A percentile compares a stretch with the other conserved stretches of the same genome.
phyloP scores from a whole-genome alignment of 169 alveolate genomes.

The Eimeria zaria region DNA sequence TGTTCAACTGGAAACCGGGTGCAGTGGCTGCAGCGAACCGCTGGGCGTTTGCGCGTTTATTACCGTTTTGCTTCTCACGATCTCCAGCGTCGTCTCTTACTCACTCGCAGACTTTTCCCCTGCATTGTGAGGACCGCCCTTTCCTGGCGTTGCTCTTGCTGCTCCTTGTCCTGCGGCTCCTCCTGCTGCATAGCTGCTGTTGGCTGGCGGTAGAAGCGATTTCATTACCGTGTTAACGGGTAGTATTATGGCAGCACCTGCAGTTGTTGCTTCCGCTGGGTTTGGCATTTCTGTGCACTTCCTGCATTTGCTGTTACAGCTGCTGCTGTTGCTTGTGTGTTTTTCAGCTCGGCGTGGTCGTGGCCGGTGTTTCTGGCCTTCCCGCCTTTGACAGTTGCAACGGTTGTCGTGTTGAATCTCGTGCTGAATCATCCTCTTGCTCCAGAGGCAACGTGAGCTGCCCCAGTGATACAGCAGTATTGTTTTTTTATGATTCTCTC shows the following conservation, averaged over 20 bases:
- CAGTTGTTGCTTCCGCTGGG: background rate
- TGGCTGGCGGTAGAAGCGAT: background rate
- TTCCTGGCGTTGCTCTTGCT: background rate
- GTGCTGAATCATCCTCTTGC: background rate
- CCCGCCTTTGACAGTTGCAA: conserved; percentile 2
- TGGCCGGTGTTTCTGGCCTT: conserved; percentile 25
- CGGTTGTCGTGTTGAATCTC: background rate
- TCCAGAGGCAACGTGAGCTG: background rate
- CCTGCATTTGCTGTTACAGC: background rate
- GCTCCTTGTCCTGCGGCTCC: background rate
- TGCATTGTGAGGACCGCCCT: conserved; percentile 16
- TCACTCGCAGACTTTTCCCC: conserved; percentile 28
- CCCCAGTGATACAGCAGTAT: background rate
- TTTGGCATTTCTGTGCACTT: background rate
- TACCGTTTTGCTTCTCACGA: background rate
- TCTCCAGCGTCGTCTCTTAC: conserved; percentile 10
- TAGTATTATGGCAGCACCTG: too few relatives aligned
- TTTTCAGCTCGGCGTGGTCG: conserved; percentile 37
- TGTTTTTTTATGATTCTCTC: background rate
- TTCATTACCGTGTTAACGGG: too few relatives aligned
- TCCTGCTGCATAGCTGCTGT: background rate
- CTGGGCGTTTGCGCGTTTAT: conserved; percentile 7
- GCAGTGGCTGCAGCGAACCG: background rate
- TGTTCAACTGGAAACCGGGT: background rate
- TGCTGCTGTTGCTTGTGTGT: background rate